These are phyloP conservation scores for Starmerella sirachaensis DNA, from an alignment of 805 yeast species.

Conservation along the genomic window DNA sequence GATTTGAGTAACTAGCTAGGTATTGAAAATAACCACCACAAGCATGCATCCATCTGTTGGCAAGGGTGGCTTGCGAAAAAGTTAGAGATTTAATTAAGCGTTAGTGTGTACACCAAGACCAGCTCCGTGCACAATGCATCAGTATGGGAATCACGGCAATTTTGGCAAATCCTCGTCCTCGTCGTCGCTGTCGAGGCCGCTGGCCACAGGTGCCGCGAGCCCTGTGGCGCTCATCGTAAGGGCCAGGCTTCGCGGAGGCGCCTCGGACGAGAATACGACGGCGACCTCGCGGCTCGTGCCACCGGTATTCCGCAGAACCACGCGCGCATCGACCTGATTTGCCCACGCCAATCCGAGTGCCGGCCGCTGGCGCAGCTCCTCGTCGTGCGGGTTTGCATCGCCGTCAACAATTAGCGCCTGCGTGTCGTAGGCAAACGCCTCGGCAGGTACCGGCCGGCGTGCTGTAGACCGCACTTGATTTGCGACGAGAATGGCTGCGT, in stretches of 20 bases:
- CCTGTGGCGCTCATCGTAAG: conserved; percentile 11
- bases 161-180: no score
- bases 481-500: conserved; percentile 54
- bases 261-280: conserved; percentile 12
- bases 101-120: no score
- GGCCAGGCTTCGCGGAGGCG: conserved; percentile 1
- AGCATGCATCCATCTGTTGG: no score
- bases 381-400: conserved; percentile 1
- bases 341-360: conserved; percentile 11
- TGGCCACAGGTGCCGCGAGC: conserved; percentile 1
- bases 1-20: no score
- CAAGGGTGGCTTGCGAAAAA: no score
- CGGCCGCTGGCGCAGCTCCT: conserved; percentile 6
- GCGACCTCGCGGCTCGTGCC: neutral
- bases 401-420: conserved; percentile 9
- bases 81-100: no score
- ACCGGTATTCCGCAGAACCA: conserved; percentile 5
- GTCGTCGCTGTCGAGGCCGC: no score
- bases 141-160: no score
- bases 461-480: conserved; percentile 80
- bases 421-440: neutral
- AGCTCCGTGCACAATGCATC: no score
- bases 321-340: conserved; percentile 11
- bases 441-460: conserved; percentile 31
- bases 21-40: no score